Percentiles rank a stretch among this genome's conserved stretches.
Conservation (phyloP, 1,284 basidiomycete genomes). For the Earliella scabrosa region DNA sequence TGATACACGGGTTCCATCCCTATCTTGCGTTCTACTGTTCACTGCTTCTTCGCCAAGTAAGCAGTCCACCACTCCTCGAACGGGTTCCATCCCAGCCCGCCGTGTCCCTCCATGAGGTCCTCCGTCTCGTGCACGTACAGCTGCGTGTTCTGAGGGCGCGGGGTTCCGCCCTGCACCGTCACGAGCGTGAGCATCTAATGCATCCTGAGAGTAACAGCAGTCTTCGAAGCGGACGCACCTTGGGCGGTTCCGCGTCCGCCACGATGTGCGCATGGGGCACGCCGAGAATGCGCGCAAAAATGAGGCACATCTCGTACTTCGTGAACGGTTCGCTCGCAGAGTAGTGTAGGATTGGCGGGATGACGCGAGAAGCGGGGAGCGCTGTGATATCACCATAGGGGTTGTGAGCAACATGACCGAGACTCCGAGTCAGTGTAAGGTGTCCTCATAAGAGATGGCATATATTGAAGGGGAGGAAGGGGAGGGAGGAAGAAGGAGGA, state of each 20-base stretch:
- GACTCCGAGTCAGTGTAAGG: too few species aligned
- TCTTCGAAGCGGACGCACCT: constrained; percentile 28
- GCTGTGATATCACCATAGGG: constrained; percentile 27
- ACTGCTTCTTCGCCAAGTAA: constrained; percentile 35
- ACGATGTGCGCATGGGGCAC: constrained; percentile 69
- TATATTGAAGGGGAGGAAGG: not conserved
- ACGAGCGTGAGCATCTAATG: too few species aligned
- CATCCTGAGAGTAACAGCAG: too few species aligned
- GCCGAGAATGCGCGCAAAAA: constrained; percentile 70
- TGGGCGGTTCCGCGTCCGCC: constrained; percentile 68
- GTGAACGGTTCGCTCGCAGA: constrained; percentile 77
- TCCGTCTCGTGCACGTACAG: constrained; percentile 73
- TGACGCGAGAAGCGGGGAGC: constrained; percentile 31
- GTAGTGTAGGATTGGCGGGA: constrained; percentile 78
- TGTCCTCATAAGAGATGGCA: too few species aligned
- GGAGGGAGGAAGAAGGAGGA: too few species aligned
- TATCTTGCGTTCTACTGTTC: too few species aligned
- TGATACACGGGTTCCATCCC: too few species aligned
- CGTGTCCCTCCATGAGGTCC: constrained; percentile 53
- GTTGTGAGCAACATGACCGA: too few species aligned
- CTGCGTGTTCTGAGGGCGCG: constrained; percentile 73
- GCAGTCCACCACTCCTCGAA: constrained; percentile 81
- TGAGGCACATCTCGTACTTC: constrained; percentile 83
- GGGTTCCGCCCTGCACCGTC: constrained; percentile 45
- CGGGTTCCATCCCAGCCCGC: constrained; percentile 60